Conservation (phyloP, 495 filamentous ascomycete species). For the Symbiotaphrina buchneri region DNA sequence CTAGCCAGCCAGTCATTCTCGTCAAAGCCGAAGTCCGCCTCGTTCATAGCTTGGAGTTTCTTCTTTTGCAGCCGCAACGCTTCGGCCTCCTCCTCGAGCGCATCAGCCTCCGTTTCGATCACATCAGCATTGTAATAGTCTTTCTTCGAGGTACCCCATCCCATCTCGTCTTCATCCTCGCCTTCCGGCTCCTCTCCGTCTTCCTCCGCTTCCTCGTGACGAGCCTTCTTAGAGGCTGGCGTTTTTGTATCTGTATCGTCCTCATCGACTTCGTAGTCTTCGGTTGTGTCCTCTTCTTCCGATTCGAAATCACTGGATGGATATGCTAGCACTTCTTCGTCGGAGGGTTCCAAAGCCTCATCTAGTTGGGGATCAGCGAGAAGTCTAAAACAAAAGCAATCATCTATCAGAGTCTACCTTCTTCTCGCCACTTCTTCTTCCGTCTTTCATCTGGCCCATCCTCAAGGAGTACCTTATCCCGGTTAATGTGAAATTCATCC, state of each 20-base stretch:
- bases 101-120: conserved; percentile 81
- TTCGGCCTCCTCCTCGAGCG: conserved; percentile 77
- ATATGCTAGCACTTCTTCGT: conserved; percentile 69
- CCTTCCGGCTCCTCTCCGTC: conserved; percentile 8
- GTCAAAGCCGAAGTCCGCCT: conserved; percentile 83
- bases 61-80: conserved; percentile 74
- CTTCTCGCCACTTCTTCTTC: conserved; percentile 36
- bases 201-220: too few relatives aligned
- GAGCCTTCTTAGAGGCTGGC: background rate
- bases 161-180: conserved; percentile 31
- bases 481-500: conserved; percentile 69
- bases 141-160: conserved; percentile 68
- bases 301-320: conserved; percentile 23
- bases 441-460: conserved; percentile 60
- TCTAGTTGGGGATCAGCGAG: conserved; percentile 17
- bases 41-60: conserved; percentile 62
- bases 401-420: conserved; percentile 19
- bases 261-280: conserved; percentile 13
- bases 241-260: conserved; percentile 3
- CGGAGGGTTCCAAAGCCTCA: conserved; percentile 42
- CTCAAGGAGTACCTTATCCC: conserved; percentile 69
- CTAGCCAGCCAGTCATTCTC: conserved; percentile 56
- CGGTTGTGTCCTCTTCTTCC: conserved; percentile 27
- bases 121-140: conserved; percentile 83
- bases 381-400: background rate